Evolutionary conservation across 805 yeast species (phyloP).

Genomic region (Wickerhamomyces ciferrii): DNA sequence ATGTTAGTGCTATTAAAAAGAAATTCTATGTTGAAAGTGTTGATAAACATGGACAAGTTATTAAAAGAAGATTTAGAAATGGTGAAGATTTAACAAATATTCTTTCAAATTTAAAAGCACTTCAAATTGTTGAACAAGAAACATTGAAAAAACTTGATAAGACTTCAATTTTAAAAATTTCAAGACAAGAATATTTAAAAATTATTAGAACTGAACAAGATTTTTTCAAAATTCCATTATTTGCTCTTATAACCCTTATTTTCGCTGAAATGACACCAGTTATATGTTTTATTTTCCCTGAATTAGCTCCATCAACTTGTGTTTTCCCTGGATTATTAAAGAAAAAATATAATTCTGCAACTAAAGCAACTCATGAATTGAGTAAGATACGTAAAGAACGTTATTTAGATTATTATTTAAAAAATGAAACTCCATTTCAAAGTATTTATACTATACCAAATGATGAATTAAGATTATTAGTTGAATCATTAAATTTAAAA

Average conservation of each 20-base stretch:
- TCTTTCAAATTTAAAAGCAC: slow-evolving; percentile 28
- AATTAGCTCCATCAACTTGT: slow-evolving; percentile 55
- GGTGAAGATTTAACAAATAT: slow-evolving; percentile 32
- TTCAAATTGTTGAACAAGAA: slow-evolving; percentile 29
- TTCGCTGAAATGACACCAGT: slow-evolving; percentile 53
- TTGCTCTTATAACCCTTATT: slow-evolving; percentile 38
- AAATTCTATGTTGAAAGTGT: slow-evolving; percentile 23
- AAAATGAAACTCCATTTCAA: slow-evolving; percentile 26
- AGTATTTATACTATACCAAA: slow-evolving; percentile 44
- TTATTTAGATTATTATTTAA: slow-evolving; percentile 9
- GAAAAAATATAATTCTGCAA: slow-evolving; percentile 27
- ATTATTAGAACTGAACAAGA: slow-evolving; percentile 39
- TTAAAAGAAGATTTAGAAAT: slow-evolving; percentile 24
- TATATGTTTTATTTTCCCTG: slow-evolving; percentile 48
- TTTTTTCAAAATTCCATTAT: slow-evolving; percentile 46
- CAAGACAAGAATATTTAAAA: slow-evolving; percentile 40
- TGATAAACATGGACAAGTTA: slow-evolving; percentile 9
- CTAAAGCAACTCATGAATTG: slow-evolving; percentile 12
- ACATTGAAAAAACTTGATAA: slow-evolving; percentile 21
- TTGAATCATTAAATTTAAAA: slow-evolving; percentile 31
- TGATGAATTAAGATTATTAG: slow-evolving; percentile 30
- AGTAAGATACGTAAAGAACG: slow-evolving; percentile 9
- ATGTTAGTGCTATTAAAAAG: slow-evolving; percentile 21
- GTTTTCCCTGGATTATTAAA: slow-evolving; percentile 36
- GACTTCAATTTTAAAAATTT: slow-evolving; percentile 29